phyloP scores from a whole-genome alignment of 345 rosid genomes.

The Eucalyptus marginata region DNA sequence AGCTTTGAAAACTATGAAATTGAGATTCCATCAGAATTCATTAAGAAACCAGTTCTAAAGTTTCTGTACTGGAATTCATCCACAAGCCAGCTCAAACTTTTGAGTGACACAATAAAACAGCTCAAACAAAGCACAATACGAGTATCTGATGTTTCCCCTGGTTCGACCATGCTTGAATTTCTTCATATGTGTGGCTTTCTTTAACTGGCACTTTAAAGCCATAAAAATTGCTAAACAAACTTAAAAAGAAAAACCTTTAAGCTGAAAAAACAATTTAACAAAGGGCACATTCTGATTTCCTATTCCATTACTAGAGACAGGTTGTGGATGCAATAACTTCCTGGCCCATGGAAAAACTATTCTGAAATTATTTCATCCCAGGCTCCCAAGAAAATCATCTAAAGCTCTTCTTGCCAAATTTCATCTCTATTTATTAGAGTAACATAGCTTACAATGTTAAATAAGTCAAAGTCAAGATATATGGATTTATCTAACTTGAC shows the following conservation, averaged over 20 bases:
- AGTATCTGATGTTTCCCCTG: background rate
- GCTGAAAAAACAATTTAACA: background rate
- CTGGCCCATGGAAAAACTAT: background rate
- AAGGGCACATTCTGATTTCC: background rate
- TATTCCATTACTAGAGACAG: background rate
- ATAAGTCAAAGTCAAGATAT: background rate
- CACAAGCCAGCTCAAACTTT: background rate
- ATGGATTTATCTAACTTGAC: background rate
- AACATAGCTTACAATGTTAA: background rate
- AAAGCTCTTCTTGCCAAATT: background rate
- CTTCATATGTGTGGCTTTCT: background rate
- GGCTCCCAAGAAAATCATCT: background rate
- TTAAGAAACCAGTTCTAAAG: background rate
- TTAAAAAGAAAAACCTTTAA: background rate
- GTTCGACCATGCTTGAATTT: background rate
- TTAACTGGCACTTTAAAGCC: background rate
- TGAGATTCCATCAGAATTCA: background rate
- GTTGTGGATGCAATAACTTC: background rate
- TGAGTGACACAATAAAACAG: background rate
- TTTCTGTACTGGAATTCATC: background rate
- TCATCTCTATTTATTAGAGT: background rate
- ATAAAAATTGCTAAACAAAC: background rate
- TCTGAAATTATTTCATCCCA: background rate
- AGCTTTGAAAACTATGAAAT: background rate
- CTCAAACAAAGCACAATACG: background rate